Base-by-base conservation (phyloP, 768 basidiomycete species). In the Coprinopsis marcescibilis region DNA sequence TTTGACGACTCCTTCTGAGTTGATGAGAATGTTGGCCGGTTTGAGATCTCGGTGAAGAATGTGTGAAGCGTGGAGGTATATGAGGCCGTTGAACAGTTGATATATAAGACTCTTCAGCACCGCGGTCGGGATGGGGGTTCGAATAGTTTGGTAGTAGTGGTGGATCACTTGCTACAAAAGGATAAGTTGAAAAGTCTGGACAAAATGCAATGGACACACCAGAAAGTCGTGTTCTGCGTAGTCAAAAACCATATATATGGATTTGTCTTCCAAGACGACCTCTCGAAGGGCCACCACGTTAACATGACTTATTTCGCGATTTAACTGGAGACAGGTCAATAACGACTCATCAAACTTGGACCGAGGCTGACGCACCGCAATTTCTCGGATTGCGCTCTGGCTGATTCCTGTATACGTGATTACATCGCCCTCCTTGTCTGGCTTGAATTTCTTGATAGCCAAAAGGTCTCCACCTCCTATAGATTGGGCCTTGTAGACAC, bases 371-470 rank as follows among this genome's bases (percentile, higher is more conserved):
- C 87, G 55, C 54, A 93, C 93, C 45, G 94, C 89, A 54, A 98
- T 98, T 65, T 99, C 96, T 49, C 96, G 75, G 56, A 92, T 90
- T 3, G 95, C 96, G 65, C 91, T 95, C 68, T 99, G 96, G 62
- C 90, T 94, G 56, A 99, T 92, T 2, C 95, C 96, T 8, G 95
- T 97, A 63, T 98, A 99, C 0, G 92, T 92, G 43, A 86, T 69
- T 1, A 93, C 83, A 60, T 98, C 96, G 17, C 95, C 95, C 68
- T 99, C 96, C 65, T 98, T 98, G 75, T 99, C 96, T 0, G 95
- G 96, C 61, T 99, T 99, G 73, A 98, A 98, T 65, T 98, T 99
- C 74, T 99, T 99, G 70, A 99, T 98, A 4, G 96, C 96, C 55
- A 93, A 86, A 38, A 95, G 75, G 52, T 69, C 72, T 2, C 73